Base-by-base conservation (phyloP, 441 rosid species). In the Erysimum pusillum region DNA sequence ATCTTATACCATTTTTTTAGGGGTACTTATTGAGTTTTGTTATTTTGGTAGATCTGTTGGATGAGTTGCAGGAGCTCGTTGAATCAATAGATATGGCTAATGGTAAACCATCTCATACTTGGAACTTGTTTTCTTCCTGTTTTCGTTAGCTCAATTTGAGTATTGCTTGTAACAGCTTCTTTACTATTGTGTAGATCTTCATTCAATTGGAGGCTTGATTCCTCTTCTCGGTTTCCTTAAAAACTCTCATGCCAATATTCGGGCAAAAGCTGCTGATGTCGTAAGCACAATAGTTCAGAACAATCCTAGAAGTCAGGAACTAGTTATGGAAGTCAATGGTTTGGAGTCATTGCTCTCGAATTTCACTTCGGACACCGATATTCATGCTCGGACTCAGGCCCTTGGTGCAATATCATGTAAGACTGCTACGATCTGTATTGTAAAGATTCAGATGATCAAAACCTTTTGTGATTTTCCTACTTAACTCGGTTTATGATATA, bases 281-380 rank as follows among this genome's bases (percentile, higher is more conserved):
- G 88, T 96, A 5, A 83, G 87, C 69, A 94, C 99, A n/a, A 82
- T 94, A 34, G 98, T 91, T 62, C 99, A 96, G 87, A 96, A 93
- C 83, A 96, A 93, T 83, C 97, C 97, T 49, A 82, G 76, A 59
- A 85, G 99, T 78, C 99, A 96, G 83, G 94, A 89, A 59, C 76
- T 96, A 61, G 97, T 93, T 73, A 93, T 93, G 97, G 98, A 93
- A 78, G 96, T 94, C 74, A 96, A 90, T 82, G 98, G 98, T 67
- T 76, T 96, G 25, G 97, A 89, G 76, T 86, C 86, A 45, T 85
- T 96, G 25, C 85, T 93, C 25, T 73, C 84, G 38, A 96, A 89
- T 75, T 91, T 96, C 80, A 59, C 86, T 1, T 87, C 93, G 0
- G 98, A 93, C 71, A 71, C 97, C 25, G 96, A 96, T 75, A 73